Conservation (phyloP, 164 flowering plant species). For the Hamamelis virginiana region DNA sequence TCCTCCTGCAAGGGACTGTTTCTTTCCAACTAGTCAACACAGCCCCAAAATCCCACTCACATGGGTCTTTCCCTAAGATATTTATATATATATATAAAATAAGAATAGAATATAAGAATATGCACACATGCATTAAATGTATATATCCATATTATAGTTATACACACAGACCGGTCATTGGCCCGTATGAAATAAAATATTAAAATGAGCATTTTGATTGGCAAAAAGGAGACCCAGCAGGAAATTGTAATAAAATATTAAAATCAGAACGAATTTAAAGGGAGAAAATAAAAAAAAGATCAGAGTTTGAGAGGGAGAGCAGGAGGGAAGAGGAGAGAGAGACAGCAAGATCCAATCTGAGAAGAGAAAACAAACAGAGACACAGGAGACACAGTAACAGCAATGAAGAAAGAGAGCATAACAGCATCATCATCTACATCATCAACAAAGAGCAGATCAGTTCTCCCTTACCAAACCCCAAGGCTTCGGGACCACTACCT, state of each 20-base stretch:
- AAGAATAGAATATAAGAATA: too few relatives aligned
- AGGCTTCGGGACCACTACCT: slow-evolving; percentile 59
- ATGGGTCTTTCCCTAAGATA: too few relatives aligned
- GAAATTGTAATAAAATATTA: too few relatives aligned
- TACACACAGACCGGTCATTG: too few relatives aligned
- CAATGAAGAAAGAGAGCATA: slow-evolving; percentile 26
- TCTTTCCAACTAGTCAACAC: too few relatives aligned
- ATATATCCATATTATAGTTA: too few relatives aligned
- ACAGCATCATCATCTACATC: slow-evolving; percentile 19
- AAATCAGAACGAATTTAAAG: too few relatives aligned
- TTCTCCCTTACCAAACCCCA: slow-evolving; percentile 69
- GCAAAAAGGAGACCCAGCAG: neutral
- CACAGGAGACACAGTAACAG: neutral
- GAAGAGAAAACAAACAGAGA: too few relatives aligned
- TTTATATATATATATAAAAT: too few relatives aligned
- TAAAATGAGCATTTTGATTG: neutral
- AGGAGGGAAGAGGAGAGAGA: neutral
- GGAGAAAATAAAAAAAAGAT: neutral
- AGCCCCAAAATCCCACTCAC: too few relatives aligned
- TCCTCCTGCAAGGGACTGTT: too few relatives aligned
- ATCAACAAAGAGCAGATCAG: slow-evolving; percentile 20
- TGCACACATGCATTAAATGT: too few relatives aligned
- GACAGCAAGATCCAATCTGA: slow-evolving; percentile 3
- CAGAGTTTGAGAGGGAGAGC: neutral
- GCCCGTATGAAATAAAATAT: slow-evolving; percentile 11